Percentiles rank a stretch among this genome's conserved stretches.
Evolutionary conservation across 2,329 filamentous ascomycete species (phyloP).

Genomic region (Didymellaceae sp.): DNA sequence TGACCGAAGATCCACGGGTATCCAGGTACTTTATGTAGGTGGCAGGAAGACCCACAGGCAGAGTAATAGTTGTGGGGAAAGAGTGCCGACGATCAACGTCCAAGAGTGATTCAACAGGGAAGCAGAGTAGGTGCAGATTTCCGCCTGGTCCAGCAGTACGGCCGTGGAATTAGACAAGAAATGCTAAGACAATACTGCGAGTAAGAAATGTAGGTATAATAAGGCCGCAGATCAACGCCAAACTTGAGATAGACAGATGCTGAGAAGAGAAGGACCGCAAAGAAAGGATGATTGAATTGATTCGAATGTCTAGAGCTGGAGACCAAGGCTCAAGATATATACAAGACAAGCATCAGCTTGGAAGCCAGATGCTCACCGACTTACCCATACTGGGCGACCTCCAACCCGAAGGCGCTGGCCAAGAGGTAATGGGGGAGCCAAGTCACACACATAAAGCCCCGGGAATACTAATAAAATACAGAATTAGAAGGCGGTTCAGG

Average conservation of each 20-base stretch:
- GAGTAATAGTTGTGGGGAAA: slow-evolving; percentile 5
- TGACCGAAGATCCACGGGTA: not conserved
- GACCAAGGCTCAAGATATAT: slow-evolving; percentile 22
- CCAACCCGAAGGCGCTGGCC: slow-evolving; percentile 25
- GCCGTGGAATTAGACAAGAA: slow-evolving; percentile 20
- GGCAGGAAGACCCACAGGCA: slow-evolving; percentile 7
- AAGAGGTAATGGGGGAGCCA: slow-evolving; percentile 30
- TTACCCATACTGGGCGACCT: slow-evolving; percentile 11
- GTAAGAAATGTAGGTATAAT: slow-evolving; percentile 6
- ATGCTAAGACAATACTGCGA: slow-evolving; percentile 12
- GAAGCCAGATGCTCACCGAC: slow-evolving; percentile 6
- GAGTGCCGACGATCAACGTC: slow-evolving; percentile 25
- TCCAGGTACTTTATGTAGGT: slow-evolving; percentile 8
- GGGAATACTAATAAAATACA: slow-evolving; percentile 5
- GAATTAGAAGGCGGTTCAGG: slow-evolving; percentile 21
- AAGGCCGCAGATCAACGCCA: slow-evolving; percentile 13
- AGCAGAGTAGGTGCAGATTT: slow-evolving; percentile 20
- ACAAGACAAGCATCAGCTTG: slow-evolving; percentile 5
- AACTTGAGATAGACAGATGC: slow-evolving; percentile 16
- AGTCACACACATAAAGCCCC: slow-evolving; percentile 33
- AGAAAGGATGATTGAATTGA: slow-evolving; percentile 4
- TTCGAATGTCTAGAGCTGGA: slow-evolving; percentile 12
- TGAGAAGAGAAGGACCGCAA: slow-evolving; percentile 22
- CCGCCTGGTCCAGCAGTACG: slow-evolving; percentile 17
- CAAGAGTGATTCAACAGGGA: slow-evolving; percentile 6